Conservation (phyloP, 169 alveolate species). For the Condylostoma magnum region DNA sequence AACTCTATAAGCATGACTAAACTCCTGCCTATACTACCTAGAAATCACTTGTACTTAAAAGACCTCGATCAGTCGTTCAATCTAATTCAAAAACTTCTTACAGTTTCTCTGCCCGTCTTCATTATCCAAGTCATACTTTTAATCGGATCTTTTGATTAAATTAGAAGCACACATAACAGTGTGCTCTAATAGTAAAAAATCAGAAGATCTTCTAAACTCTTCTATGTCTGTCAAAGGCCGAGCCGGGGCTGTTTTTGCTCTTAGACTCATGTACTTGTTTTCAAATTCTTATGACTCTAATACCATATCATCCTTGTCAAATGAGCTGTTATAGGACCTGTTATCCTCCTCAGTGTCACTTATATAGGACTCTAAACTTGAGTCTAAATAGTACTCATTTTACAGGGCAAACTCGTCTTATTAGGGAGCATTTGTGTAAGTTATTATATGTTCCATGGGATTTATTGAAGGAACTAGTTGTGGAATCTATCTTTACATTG, state of each 20-base stretch:
- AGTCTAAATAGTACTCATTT: no score
- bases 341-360: not conserved
- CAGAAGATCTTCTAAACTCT: constrained; percentile 62
- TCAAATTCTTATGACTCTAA: not conserved
- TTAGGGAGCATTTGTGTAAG: not conserved
- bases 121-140: constrained; percentile 70
- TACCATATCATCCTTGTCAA: not conserved
- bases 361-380: no score
- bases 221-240: constrained; percentile 69
- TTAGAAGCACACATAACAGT: constrained; percentile 54
- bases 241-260: constrained; percentile 77
- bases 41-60: constrained; percentile 44
- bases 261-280: constrained; percentile 12
- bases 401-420: no score
- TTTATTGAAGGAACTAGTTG: not conserved
- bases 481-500: not conserved
- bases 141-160: constrained; percentile 50
- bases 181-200: constrained; percentile 55
- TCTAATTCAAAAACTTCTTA: constrained; percentile 52
- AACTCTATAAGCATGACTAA: constrained; percentile 72
- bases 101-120: constrained; percentile 66
- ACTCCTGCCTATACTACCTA: constrained; percentile 57
- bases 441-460: not conserved
- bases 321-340: not conserved
- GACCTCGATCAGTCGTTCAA: constrained; percentile 58